Evolutionary conservation across 2,329 filamentous ascomycete species (phyloP).

Genomic region (Apiospora kogelbergensis): DNA sequence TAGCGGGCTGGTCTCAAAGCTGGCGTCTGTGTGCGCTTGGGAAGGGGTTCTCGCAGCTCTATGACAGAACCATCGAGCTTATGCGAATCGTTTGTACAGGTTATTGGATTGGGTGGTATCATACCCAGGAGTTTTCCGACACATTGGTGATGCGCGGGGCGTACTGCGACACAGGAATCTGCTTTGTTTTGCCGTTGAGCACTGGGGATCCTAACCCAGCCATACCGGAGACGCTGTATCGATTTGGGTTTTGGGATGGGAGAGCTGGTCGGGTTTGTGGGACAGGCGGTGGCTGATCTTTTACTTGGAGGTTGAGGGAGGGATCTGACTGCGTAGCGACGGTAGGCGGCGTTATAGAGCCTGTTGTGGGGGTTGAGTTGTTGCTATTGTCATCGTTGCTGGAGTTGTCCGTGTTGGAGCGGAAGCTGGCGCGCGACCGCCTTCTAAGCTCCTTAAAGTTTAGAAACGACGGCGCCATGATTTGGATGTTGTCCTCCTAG

Average conservation of each 20-base stretch:
- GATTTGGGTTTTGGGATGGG: slow-evolving; percentile 44
- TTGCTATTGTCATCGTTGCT: slow-evolving; percentile 62
- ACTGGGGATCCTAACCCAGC: slow-evolving; percentile 58
- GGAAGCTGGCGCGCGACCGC: slow-evolving; percentile 74
- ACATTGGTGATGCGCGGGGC: slow-evolving; percentile 80
- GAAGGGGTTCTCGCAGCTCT: not conserved
- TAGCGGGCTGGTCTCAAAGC: not conserved
- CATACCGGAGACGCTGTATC: slow-evolving; percentile 66
- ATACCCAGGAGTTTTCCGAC: slow-evolving; percentile 80
- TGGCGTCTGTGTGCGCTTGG: not conserved
- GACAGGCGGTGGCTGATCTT: slow-evolving; percentile 40
- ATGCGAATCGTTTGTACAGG: not conserved
- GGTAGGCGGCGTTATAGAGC: slow-evolving; percentile 74
- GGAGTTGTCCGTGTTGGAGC: slow-evolving; percentile 57
- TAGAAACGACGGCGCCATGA: slow-evolving; percentile 68
- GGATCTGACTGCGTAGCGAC: slow-evolving; percentile 66
- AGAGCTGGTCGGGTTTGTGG: slow-evolving; percentile 37
- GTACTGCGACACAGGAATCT: slow-evolving; percentile 70
- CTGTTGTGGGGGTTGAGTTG: slow-evolving; percentile 63
- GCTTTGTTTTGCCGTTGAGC: slow-evolving; percentile 50
- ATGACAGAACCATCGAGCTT: not conserved
- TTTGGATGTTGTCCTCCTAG: slow-evolving; percentile 17
- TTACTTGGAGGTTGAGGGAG: slow-evolving; percentile 62
- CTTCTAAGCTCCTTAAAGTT: slow-evolving; percentile 70
- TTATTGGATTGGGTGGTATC: slow-evolving; percentile 24